Evolutionary conservation across 352 stramenopile species (phyloP).

Genomic region (Hyaloperonospora arabidopsidis): DNA sequence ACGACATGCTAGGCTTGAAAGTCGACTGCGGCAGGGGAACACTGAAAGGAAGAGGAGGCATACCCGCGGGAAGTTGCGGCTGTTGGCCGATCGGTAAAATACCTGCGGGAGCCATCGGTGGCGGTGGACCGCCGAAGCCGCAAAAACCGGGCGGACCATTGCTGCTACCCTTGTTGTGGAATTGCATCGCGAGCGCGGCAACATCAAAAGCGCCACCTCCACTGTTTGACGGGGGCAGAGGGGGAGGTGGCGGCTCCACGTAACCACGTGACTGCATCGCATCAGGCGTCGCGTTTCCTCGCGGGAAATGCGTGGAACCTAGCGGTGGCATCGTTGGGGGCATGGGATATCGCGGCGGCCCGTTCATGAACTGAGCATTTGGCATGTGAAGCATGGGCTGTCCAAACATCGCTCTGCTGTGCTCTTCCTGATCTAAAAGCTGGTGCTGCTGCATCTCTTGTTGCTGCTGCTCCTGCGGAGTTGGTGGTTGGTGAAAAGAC

Average conservation of each 20-base stretch:
- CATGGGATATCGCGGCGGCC: constrained; percentile 18
- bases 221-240: constrained; percentile 16
- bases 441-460: constrained; percentile 7
- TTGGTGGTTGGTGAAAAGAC: constrained; percentile 12
- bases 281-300: constrained; percentile 21
- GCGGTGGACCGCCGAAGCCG: constrained; percentile 26
- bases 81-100: constrained; percentile 19
- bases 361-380: constrained; percentile 19
- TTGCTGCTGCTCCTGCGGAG: constrained; percentile 16
- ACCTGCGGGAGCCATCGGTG: constrained; percentile 23
- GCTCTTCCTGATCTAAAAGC: constrained; percentile 25
- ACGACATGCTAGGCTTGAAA: constrained; percentile 77
- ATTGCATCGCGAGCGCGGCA: constrained; percentile 73
- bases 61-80: constrained; percentile 28
- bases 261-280: constrained; percentile 20
- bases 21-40: constrained; percentile 32
- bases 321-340: constrained; percentile 27
- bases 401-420: constrained; percentile 18
- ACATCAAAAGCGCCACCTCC: constrained; percentile 38
- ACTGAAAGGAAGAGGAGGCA: constrained; percentile 27
- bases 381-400: constrained; percentile 9
- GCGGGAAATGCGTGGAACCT: constrained; percentile 25
- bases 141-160: constrained; percentile 32
- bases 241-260: constrained; percentile 27
- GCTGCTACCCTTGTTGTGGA: constrained; percentile 35